phyloP scores from a whole-genome alignment of 2,329 filamentous ascomycete species.

The Coccinonectria pachysandricola region DNA sequence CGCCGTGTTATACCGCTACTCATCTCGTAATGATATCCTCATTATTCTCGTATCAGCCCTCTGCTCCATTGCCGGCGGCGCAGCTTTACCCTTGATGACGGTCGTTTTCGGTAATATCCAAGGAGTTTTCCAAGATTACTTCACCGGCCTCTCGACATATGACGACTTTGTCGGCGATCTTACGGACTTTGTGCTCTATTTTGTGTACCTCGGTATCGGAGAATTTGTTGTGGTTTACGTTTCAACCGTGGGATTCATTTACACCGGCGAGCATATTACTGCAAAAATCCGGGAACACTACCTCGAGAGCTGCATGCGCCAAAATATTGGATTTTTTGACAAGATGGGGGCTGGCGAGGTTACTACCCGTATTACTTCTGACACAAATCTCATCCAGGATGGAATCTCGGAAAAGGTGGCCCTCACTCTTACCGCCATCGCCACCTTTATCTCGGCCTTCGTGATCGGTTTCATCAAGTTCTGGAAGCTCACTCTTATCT shows the following conservation, averaged over 20 bases:
- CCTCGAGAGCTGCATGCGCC: slow-evolving; percentile 69
- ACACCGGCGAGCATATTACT: slow-evolving; percentile 68
- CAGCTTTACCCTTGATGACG: slow-evolving; percentile 70
- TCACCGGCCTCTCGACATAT: slow-evolving; percentile 34
- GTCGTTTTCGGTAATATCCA: slow-evolving; percentile 71
- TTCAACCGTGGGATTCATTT: slow-evolving; percentile 82
- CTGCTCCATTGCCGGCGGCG: slow-evolving; percentile 61
- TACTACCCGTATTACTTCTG: slow-evolving; percentile 85
- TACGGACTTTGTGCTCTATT: slow-evolving; percentile 61
- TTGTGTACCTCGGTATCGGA: slow-evolving; percentile 73
- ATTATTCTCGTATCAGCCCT: slow-evolving; percentile 53
- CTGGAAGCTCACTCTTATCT: slow-evolving; percentile 87
- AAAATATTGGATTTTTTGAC: slow-evolving; percentile 91
- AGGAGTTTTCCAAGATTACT: slow-evolving; percentile 57
- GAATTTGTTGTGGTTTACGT: slow-evolving; percentile 73
- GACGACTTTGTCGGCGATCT: slow-evolving; percentile 51
- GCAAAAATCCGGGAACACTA: slow-evolving; percentile 76
- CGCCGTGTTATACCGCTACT: slow-evolving; percentile 58
- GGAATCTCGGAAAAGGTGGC: slow-evolving; percentile 86
- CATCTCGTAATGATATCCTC: slow-evolving; percentile 52
- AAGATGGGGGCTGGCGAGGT: slow-evolving; percentile 88
- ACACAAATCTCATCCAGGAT: slow-evolving; percentile 88
- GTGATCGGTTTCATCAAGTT: slow-evolving; percentile 84
- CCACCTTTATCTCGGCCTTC: slow-evolving; percentile 81
- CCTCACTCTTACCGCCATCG: slow-evolving; percentile 62